Evolutionary conservation across 345 rosid genomes (phyloP).

Genomic region (Sonneratia caseolaris): DNA sequence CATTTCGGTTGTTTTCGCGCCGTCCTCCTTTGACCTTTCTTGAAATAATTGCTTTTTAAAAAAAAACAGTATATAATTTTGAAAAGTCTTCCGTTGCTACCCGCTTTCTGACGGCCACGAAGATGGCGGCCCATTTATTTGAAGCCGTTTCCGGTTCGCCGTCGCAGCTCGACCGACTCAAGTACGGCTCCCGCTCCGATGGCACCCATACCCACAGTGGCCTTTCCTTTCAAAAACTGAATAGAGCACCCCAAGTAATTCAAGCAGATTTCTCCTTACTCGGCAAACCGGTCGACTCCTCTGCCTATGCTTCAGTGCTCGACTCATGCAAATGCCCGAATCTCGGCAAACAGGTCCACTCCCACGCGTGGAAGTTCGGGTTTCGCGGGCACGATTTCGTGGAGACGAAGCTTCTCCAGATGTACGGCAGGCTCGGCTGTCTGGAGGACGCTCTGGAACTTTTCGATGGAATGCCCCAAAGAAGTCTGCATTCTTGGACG

Average conservation of each 20-base stretch:
- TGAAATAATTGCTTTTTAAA: too few species aligned
- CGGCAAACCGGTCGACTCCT: conserved; percentile 21
- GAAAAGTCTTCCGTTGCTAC: not conserved
- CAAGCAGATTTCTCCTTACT: conserved; percentile 11
- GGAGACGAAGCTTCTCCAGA: conserved; percentile 51
- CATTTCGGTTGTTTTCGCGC: too few species aligned
- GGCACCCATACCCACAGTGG: not conserved
- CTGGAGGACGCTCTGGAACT: conserved; percentile 24
- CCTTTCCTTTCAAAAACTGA: conserved; percentile 1
- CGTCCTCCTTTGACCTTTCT: not conserved
- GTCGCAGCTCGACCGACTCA: conserved; percentile 1
- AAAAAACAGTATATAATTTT: too few species aligned
- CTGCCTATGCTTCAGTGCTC: conserved; percentile 34
- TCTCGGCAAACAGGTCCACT: conserved; percentile 40
- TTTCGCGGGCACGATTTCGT: conserved; percentile 38
- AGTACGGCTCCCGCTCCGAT: conserved; percentile 7
- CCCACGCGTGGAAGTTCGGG: conserved; percentile 35
- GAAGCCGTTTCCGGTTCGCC: conserved; percentile 7
- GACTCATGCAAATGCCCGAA: conserved; percentile 35
- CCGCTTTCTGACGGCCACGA: not conserved
- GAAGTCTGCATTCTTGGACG: conserved; percentile 43
- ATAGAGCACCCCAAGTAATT: not conserved
- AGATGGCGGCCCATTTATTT: not conserved
- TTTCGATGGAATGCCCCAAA: conserved; percentile 36
- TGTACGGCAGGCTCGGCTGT: conserved; percentile 32